Evolutionary conservation across 225 moss, liverwort and hornwort genomes (phyloP), one percentile per base, ranked within the genome.

Genomic region (Sphagnum contortum): DNA sequence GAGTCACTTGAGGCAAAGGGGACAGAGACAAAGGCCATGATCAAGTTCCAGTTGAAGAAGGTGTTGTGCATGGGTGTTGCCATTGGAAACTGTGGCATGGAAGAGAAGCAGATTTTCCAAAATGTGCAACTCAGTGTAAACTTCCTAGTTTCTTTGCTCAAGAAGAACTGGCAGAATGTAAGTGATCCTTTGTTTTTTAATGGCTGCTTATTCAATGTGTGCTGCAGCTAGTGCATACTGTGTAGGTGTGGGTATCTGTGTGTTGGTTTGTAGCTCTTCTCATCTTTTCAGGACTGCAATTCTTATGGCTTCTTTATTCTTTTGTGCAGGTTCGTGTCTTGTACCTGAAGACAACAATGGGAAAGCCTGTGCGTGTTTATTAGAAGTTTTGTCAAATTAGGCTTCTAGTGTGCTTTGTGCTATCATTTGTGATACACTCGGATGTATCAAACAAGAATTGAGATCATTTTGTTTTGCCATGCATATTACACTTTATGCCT

Each of bases 21-120:
- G 71, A 65, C 72, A 65, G 83, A 87, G 76, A 68, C 72, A 0
- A 87, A 87, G 72, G 83, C 83, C 1, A 80, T 87, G 87, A 83
- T 87, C 12, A 83, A 87, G 74, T 83, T 83, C 9, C 83, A 87
- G 56, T 10, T 87, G 63, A 87, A 87, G 74, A 83, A 87, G 60
- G 80, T 87, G 0, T 51, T 87, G 57, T 87, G 87, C 49, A 83
- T 87, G 83, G 86, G 80, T 50, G 83, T 83, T 1, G 83, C 83
- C 10, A 78, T 87, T 7, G 73, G 73, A 50, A 88, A 79, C 69
- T 88, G 81, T 13, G 79, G 67, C 0, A 81, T 88, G 81, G 76
- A 79, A 29, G 87, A 79, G 65, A 81, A 79, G 75, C 79, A 84
- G 29, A 75, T 84, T 3, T 84, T 84, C 9, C 79, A 84, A 61